These are phyloP conservation scores for Dactylellina sp. DNA, from an alignment of 2,329 filamentous ascomycete species.

Conservation along the genomic window DNA sequence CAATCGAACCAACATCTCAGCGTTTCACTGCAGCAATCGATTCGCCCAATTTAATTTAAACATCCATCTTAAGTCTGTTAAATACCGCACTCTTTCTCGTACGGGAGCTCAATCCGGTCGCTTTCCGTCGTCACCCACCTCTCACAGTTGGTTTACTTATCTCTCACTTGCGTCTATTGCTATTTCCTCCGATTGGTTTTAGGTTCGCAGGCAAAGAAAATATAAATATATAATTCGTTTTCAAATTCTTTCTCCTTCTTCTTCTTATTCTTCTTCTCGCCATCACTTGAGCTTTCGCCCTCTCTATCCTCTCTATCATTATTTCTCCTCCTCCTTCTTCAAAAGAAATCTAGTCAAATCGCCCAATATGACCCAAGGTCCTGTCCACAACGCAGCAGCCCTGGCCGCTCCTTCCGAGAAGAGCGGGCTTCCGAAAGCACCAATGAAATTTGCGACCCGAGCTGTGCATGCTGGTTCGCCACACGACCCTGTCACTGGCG, in stretches of 20 bases:
- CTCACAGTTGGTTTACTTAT: background rate
- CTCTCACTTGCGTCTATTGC: background rate
- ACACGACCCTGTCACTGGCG: slow-evolving; percentile 89
- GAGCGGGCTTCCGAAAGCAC: slow-evolving; percentile 76
- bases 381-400: background rate
- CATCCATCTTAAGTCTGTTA: background rate
- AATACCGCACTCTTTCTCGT: slow-evolving; percentile 11
- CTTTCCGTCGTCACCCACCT: background rate
- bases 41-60: background rate
- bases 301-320: slow-evolving; percentile 4
- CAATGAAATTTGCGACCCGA: slow-evolving; percentile 84
- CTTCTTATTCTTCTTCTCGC: too few species aligned
- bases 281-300: too few species aligned
- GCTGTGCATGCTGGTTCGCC: slow-evolving; percentile 94
- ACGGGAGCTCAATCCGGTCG: slow-evolving; percentile 27
- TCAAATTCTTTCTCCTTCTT: background rate
- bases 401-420: slow-evolving; percentile 13
- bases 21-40: background rate
- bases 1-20: background rate
- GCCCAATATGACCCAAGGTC: slow-evolving; percentile 40
- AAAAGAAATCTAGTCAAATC: slow-evolving; percentile 9
- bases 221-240: background rate
- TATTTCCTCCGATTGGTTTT: slow-evolving; percentile 9
- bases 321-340: background rate
- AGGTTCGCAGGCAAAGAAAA: background rate